Conservation (phyloP, 2,329 filamentous ascomycete species). For the Aspergillus felis region DNA sequence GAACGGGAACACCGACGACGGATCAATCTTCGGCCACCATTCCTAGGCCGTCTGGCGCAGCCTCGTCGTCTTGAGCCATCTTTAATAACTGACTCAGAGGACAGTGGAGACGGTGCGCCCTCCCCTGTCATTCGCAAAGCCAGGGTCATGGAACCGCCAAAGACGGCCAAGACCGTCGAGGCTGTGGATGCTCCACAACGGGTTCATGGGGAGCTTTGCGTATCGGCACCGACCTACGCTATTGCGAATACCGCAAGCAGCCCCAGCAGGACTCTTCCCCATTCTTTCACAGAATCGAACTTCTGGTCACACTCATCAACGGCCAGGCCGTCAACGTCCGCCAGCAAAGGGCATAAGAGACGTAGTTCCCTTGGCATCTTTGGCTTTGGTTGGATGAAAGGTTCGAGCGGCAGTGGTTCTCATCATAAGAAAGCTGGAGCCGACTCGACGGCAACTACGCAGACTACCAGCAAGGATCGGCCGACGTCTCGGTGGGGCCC, state of each 20-base stretch:
- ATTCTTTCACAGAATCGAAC: slow-evolving; percentile 26
- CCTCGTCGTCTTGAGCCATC: slow-evolving; percentile 24
- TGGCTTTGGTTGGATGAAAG: slow-evolving; percentile 40
- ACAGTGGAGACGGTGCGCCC: slow-evolving; percentile 31
- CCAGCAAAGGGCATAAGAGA: slow-evolving; percentile 32
- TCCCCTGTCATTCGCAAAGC: slow-evolving; percentile 32
- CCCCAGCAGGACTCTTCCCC: slow-evolving; percentile 17
- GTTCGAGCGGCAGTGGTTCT: slow-evolving; percentile 22
- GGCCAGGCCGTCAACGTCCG: slow-evolving; percentile 23
- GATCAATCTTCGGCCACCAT: slow-evolving; percentile 33
- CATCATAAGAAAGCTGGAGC: slow-evolving; percentile 16
- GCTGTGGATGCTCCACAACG: slow-evolving; percentile 11
- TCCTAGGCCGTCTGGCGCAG: slow-evolving; percentile 29
- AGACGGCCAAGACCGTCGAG: slow-evolving; percentile 8
- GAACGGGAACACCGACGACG: slow-evolving; percentile 27
- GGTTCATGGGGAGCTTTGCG: slow-evolving; percentile 12
- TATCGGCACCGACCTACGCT: slow-evolving; percentile 14
- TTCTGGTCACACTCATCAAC: slow-evolving; percentile 15
- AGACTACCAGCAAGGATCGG: slow-evolving; percentile 9
- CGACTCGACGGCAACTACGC: slow-evolving; percentile 2
- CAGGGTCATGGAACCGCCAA: slow-evolving; percentile 14
- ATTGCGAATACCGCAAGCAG: slow-evolving; percentile 7
- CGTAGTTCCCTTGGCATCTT: slow-evolving; percentile 37
- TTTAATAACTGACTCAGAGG: slow-evolving; percentile 20
- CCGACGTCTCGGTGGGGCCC: slow-evolving; percentile 12